These are phyloP conservation scores for Yamadazyma scolyti DNA, from an alignment of 805 yeast species.

Conservation along the genomic window DNA sequence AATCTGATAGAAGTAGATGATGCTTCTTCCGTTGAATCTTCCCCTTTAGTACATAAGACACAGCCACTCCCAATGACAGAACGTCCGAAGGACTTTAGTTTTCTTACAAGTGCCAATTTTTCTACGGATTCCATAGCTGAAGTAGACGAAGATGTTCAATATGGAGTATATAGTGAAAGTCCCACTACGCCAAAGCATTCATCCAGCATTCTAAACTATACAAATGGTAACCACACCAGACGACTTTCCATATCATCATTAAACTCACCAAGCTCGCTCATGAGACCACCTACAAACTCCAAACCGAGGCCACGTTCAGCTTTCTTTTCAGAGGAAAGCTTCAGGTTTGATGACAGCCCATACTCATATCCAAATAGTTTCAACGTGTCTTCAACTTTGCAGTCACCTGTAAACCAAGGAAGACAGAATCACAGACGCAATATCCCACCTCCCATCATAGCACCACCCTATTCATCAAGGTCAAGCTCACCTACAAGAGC, in stretches of 20 bases:
- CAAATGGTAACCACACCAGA: constrained; percentile 9
- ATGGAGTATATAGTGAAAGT: too few relatives aligned
- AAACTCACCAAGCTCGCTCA: constrained; percentile 12
- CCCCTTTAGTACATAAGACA: constrained; percentile 5
- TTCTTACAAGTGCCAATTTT: constrained; percentile 37
- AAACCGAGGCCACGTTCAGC: constrained; percentile 36
- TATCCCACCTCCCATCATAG: constrained; percentile 14
- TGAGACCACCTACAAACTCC: constrained; percentile 9
- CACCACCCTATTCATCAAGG: constrained; percentile 14
- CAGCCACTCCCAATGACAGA: not conserved
- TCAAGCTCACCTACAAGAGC: constrained; percentile 27
- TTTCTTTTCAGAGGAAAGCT: constrained; percentile 24
- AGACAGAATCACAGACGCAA: constrained; percentile 5
- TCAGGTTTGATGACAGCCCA: constrained; percentile 5
- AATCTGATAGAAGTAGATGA: constrained; percentile 4
- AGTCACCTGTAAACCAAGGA: constrained; percentile 2
- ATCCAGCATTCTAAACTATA: not conserved
- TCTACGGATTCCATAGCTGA: constrained; percentile 21
- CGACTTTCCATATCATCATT: constrained; percentile 19
- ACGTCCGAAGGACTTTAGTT: constrained; percentile 24
- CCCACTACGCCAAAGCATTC: constrained; percentile 5
- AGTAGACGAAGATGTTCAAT: constrained; percentile 9
- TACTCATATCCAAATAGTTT: not conserved
- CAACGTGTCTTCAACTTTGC: not conserved
- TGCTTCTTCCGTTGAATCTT: constrained; percentile 7